A percentile compares a stretch with the other conserved stretches of the same genome.
These are phyloP conservation scores for Boletus patriciae DNA, from an alignment of 768 basidiomycete genomes.

Conservation along the genomic window DNA sequence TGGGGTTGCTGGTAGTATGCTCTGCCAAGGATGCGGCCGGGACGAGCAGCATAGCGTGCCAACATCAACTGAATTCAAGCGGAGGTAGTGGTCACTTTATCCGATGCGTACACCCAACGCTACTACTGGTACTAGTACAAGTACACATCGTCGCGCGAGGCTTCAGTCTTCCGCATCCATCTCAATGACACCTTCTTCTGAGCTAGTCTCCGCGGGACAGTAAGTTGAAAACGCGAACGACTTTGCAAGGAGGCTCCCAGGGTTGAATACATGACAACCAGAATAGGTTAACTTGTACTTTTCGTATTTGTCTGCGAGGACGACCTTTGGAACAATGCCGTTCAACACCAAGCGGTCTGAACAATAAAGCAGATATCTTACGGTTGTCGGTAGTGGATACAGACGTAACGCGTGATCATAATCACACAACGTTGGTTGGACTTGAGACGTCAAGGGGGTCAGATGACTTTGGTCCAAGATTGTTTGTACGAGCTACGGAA, in stretches of 20 bases:
- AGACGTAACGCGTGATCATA: conserved; percentile 90
- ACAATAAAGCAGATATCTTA: conserved; percentile 40
- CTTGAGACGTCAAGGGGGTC: conserved; percentile 77
- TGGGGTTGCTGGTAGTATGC: conserved; percentile 7
- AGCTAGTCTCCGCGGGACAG: conserved; percentile 79
- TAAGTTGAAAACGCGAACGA: conserved; percentile 89
- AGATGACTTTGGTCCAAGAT: conserved; percentile 95
- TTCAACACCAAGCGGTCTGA: conserved; percentile 6
- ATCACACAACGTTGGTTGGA: conserved; percentile 86
- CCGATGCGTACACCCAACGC: background rate
- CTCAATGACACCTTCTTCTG: conserved; percentile 68
- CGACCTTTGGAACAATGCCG: conserved; percentile 49
- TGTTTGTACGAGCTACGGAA: conserved; percentile 84
- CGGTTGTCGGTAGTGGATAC: conserved; percentile 91
- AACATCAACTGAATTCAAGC: conserved; percentile 24
- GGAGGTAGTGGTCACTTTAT: background rate
- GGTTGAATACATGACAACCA: conserved; percentile 98
- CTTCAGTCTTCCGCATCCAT: conserved; percentile 40
- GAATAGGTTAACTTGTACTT: conserved; percentile 96
- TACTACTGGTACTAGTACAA: background rate
- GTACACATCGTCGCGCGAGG: background rate
- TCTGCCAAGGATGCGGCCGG: conserved; percentile 7
- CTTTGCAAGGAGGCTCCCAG: conserved; percentile 85
- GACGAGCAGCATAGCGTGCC: conserved; percentile 18
- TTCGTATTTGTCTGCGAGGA: conserved; percentile 96